phyloP scores from a whole-genome alignment of 78 protist genomes.

The Thecamonas trahens region DNA sequence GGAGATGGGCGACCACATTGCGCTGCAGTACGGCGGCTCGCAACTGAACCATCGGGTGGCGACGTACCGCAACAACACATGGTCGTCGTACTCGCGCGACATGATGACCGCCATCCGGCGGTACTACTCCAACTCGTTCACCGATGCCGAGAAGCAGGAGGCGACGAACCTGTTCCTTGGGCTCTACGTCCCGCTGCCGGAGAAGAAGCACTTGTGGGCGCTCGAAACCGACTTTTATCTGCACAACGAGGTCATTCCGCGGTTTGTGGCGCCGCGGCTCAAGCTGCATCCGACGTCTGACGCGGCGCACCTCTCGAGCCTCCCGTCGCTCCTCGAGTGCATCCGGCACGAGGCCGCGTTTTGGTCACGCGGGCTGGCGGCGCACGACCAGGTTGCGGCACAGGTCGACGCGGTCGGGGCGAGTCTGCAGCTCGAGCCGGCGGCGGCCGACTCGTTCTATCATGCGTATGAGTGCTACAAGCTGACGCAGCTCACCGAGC shows the following conservation, averaged over 20 bases:
- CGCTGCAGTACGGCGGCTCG: slow-evolving; percentile 85
- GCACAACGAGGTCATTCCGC: slow-evolving; percentile 65
- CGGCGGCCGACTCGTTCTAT: too few species aligned
- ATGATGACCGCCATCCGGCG: slow-evolving; percentile 39
- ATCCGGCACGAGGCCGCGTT: too few species aligned
- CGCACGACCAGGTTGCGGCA: too few species aligned
- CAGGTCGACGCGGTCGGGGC: too few species aligned
- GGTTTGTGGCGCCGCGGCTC: too few species aligned
- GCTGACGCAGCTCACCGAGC: too few species aligned
- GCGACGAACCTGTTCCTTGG: slow-evolving; percentile 86
- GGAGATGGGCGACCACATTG: slow-evolving; percentile 81
- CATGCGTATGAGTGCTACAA: too few species aligned
- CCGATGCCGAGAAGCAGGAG: slow-evolving; percentile 72
- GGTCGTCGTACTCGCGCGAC: slow-evolving; percentile 37
- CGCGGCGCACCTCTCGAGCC: too few species aligned
- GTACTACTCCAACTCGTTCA: slow-evolving; percentile 79
- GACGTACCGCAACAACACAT: slow-evolving; percentile 37
- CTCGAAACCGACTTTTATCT: slow-evolving; percentile 69
- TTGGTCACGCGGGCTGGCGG: too few species aligned
- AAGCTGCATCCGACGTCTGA: too few species aligned
- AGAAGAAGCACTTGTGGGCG: slow-evolving; percentile 52
- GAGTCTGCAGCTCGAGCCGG: too few species aligned
- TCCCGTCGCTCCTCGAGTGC: too few species aligned
- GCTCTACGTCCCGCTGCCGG: slow-evolving; percentile 41
- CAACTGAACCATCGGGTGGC: slow-evolving; percentile 63